phyloP scores from a whole-genome alignment of 1,139 yeast species.

The Sugiyamaella novakii region DNA sequence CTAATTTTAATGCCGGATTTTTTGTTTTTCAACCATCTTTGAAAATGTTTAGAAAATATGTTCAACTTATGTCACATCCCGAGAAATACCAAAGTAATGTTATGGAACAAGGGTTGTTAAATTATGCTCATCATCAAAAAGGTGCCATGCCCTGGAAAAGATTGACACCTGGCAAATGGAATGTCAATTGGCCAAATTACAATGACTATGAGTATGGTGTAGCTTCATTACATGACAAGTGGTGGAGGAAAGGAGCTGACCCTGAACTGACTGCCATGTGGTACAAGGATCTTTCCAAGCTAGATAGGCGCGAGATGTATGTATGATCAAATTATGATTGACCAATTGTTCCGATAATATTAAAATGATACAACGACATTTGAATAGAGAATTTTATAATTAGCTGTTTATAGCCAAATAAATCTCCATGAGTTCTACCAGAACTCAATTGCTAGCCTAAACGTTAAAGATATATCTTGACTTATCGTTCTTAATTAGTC shows the following conservation, averaged over 20 bases:
- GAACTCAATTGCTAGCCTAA: no score
- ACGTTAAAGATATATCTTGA: constrained; percentile 51
- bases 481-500: constrained; percentile 50
- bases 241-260: constrained; percentile 7
- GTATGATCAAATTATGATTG: no score
- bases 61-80: constrained; percentile 9
- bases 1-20: constrained; percentile 23
- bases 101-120: constrained; percentile 25
- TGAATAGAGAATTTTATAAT: no score
- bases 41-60: constrained; percentile 18
- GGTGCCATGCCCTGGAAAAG: constrained; percentile 24
- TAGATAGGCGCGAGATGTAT: no score
- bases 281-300: background rate
- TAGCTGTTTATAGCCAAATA: no score
- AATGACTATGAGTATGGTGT: constrained; percentile 20
- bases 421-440: no score
- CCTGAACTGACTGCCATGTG: background rate
- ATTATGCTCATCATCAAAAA: constrained; percentile 20
- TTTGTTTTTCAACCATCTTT: constrained; percentile 20
- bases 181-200: constrained; percentile 22
- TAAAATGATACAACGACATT: no score
- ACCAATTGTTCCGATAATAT: no score
- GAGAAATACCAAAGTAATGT: constrained; percentile 11
- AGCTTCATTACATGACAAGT: constrained; percentile 24
- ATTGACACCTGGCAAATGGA: constrained; percentile 23